Base-by-base conservation (phyloP, 148 eudicot genomes). In the Euryodendron excelsum region DNA sequence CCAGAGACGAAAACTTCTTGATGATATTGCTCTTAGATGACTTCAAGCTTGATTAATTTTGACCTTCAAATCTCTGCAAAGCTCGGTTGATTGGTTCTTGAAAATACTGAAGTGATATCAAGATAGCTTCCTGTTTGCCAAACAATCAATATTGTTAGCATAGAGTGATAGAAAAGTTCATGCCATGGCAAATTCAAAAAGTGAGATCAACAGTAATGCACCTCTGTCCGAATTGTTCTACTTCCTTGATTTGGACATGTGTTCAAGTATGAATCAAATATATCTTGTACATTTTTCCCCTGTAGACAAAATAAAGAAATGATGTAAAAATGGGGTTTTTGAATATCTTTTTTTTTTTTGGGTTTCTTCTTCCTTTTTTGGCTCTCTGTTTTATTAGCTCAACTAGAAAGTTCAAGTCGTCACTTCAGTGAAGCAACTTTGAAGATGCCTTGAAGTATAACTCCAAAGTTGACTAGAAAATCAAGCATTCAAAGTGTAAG, bases 191-290 rank as follows among this genome's bases (percentile, higher is more conserved):
- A 34, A 47, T 60, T 59, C 72, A 70, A n/a, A 14, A 25, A 60
- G 58, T 34, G n/a, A 30, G 64, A 27, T 31, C 10, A n/a, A 39
- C 45, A 34, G 70, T 37, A 68, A 47, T 52, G 25, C 87, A 96
- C 99, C 98, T 96, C 99, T 60, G 98, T 89, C 81, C 99, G 88
- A 74, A 96, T 96, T 56, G 98, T 96, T 77, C 99, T 88, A 81
- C 99, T 96, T 78, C 99, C 94, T 91, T 93, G 99, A 89, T 91
- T 72, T 7, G 99, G 98, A 56, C 99, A 96, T 33, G 87, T 82
- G 81, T 96, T 96, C 78, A 96, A 80, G 80, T 96, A 96, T 23
- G 86, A 79, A 80, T 85, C 84, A 81, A 96, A 96, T 48, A 96
- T 80, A 12, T 86, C 86, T 0, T 80, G 64, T 15, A 86, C 93